Evolutionary conservation across 1,139 yeast genomes (phyloP), one percentile per base, ranked within the genome.

Genomic region (Trichomonascaceae sp.): DNA sequence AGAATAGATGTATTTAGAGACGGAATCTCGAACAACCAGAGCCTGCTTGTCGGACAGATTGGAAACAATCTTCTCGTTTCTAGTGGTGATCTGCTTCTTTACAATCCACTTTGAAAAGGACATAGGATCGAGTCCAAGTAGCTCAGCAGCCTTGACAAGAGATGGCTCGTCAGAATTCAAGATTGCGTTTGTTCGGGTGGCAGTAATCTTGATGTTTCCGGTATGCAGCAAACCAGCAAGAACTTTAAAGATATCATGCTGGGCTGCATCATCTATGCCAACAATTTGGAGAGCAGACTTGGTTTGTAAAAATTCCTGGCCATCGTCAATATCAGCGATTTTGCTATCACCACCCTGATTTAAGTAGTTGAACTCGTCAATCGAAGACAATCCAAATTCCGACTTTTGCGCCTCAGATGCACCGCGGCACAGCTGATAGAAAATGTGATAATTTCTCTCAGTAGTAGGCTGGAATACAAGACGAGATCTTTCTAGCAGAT

Each of bases 361-460:
- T 62, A 95, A 79, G 68, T 90, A 95, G 66, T 80, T 79, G 69
- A 81, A 95, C 61, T 87, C 90, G 43, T 78, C 81, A 20, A 91
- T 84, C 12, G 71, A 60, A 8, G 62, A 57, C 60, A 93, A 79
- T 22, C 85, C 81, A 57, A 89, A 77, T 56, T 75, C 72, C 32
- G 75, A 67, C 61, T 83, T 86, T 55, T 82, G 80, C 38, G 79
- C 85, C 6, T 75, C 78, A 44, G 81, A 69, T 65, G 91, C 78
- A 57, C 99, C 99, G 32, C 84, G 83, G 66, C 91, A 76, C 60
- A 93, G 70, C 74, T 93, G 99, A 72, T 93, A 95, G 68, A 93
- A 93, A 53, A 93, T 91, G 68, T 93, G 99, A 70, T 93, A 93
- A 68, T 93, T 93, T 71, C 99, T 82, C 72, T 93, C 99, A 10